These are phyloP conservation scores for Rhytidiadelphus loreus DNA, from an alignment of 225 moss, liverwort and hornwort species.

Conservation along the genomic window DNA sequence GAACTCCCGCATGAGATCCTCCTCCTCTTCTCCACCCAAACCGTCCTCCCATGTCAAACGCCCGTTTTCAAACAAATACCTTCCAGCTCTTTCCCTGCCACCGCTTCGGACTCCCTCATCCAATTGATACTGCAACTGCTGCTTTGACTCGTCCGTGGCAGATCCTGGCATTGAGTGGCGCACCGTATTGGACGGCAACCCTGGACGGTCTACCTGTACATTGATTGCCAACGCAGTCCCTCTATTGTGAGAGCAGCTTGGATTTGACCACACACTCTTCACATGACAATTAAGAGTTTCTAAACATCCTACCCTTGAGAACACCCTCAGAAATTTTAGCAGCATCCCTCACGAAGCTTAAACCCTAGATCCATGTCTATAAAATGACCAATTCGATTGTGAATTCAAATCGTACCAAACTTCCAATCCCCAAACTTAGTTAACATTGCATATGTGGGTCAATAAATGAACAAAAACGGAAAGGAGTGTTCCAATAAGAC, in stretches of 20 bases:
- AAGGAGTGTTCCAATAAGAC: neutral
- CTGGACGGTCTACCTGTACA: conserved; percentile 84
- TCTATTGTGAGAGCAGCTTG: neutral
- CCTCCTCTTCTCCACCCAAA: conserved; percentile 71
- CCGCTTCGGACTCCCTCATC: conserved; percentile 25
- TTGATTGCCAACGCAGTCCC: neutral
- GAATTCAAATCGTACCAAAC: neutral
- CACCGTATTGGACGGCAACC: conserved; percentile 73
- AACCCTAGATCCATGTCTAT: neutral
- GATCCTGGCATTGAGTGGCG: conserved; percentile 59
- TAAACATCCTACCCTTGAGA: neutral
- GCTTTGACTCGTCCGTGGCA: conserved; percentile 72
- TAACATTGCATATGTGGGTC: neutral
- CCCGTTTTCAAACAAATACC: conserved; percentile 21
- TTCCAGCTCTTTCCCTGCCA: conserved; percentile 34
- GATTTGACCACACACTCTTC: neutral
- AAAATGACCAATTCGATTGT: neutral
- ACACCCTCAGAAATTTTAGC: neutral
- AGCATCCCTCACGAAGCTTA: neutral
- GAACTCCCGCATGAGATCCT: conserved; percentile 46
- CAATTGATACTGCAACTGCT: conserved; percentile 46
- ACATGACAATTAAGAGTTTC: neutral
- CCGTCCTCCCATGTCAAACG: conserved; percentile 45
- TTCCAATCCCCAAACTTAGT: neutral
- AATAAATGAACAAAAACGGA: neutral